Evolutionary conservation across 2,329 filamentous ascomycete genomes (phyloP).

Genomic region (Penicillium crustosum): DNA sequence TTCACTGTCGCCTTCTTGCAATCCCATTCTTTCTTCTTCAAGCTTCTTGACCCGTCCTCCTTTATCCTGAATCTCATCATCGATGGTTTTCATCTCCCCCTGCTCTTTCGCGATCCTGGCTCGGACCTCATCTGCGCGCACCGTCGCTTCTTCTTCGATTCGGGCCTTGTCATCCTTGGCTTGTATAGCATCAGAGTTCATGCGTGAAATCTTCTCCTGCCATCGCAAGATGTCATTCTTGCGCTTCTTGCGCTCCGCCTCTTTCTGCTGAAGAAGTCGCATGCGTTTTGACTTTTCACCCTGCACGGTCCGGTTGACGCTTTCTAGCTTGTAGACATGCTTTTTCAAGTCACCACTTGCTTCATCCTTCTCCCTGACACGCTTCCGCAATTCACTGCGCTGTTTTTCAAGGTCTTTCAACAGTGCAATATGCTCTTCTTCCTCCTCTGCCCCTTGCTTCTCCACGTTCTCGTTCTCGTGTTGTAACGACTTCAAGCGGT

Average conservation of each 20-base stretch:
- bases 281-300: conserved; percentile 78
- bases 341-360: conserved; percentile 80
- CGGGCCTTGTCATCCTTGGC: conserved; percentile 45
- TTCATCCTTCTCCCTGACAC: conserved; percentile 86
- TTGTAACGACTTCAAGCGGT: conserved; percentile 74
- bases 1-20: conserved; percentile 49
- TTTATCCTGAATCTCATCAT: conserved; percentile 63
- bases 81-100: conserved; percentile 54
- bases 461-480: conserved; percentile 80
- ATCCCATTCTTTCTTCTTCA: conserved; percentile 57
- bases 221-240: conserved; percentile 60
- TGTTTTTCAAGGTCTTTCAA: conserved; percentile 71
- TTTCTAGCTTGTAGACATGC: conserved; percentile 75
- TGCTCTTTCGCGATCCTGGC: conserved; percentile 49
- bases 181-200: conserved; percentile 51
- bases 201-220: conserved; percentile 55
- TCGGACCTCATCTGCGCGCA: conserved; percentile 43
- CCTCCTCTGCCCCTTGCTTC: conserved; percentile 64
- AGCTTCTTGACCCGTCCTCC: conserved; percentile 61
- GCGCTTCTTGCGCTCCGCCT: conserved; percentile 60
- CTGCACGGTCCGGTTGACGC: conserved; percentile 76
- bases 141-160: conserved; percentile 42
- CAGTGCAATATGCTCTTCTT: conserved; percentile 66
- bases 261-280: conserved; percentile 59
- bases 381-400: conserved; percentile 73